Conservation (phyloP, 495 filamentous ascomycete genomes). For the Aspergillus hancockii region DNA sequence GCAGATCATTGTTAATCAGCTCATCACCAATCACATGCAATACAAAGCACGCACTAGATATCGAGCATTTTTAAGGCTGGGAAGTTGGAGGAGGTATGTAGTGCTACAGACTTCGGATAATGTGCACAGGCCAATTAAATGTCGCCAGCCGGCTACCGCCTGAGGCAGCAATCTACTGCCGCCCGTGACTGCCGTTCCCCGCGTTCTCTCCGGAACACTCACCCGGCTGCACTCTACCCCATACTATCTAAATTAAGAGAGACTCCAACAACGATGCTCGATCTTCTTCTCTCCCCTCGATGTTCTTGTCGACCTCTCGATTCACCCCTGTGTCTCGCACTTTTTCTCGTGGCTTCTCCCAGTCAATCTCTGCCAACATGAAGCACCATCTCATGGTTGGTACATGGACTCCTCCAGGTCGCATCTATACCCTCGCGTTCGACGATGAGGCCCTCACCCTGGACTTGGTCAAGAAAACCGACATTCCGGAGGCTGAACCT, state of each 20-base stretch:
- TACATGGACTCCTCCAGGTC: conserved; percentile 81
- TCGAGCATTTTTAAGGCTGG: too few relatives aligned
- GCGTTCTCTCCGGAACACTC: neutral
- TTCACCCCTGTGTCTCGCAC: neutral
- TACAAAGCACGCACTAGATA: too few relatives aligned
- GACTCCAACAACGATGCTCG: neutral
- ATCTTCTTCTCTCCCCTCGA: conserved; percentile 1
- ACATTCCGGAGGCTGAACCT: conserved; percentile 76
- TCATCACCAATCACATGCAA: too few relatives aligned
- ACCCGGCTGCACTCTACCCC: too few relatives aligned
- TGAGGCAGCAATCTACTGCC: conserved; percentile 1
- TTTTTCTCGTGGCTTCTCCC: conserved; percentile 6
- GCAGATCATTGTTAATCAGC: too few relatives aligned
- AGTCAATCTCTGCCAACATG: conserved; percentile 46
- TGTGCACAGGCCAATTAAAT: neutral
- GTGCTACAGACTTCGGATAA: too few relatives aligned
- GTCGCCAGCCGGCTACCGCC: neutral
- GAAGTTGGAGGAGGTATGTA: too few relatives aligned
- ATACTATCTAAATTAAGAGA: too few relatives aligned
- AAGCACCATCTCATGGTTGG: conserved; percentile 82
- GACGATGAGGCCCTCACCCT: conserved; percentile 74
- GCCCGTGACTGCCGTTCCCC: conserved; percentile 1
- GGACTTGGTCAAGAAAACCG: conserved; percentile 72
- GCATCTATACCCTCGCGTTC: conserved; percentile 82
- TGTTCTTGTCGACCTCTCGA: conserved; percentile 5